Evolutionary conservation across 2,329 filamentous ascomycete species (phyloP).

Genomic region (Penicillium sp.): DNA sequence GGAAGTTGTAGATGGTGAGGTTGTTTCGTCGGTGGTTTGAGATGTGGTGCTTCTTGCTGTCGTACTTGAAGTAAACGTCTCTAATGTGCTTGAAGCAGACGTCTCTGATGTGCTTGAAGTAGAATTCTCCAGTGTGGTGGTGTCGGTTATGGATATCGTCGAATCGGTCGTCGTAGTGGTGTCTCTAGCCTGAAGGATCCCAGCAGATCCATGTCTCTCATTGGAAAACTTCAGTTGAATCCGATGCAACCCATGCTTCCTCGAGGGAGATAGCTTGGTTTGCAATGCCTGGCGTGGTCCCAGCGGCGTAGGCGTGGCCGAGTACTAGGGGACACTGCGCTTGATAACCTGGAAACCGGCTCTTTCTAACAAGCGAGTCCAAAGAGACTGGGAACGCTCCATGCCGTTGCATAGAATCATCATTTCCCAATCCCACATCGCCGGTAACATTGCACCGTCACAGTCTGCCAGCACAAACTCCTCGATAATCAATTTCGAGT

Average conservation of each 20-base stretch:
- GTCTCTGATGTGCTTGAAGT: constrained; percentile 1
- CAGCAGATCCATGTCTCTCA: not conserved
- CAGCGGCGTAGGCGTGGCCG: no score
- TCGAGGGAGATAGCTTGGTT: no score
- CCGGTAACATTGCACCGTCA: constrained; percentile 25
- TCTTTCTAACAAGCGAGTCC: constrained; percentile 32
- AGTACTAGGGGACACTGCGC: no score
- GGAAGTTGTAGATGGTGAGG: no score
- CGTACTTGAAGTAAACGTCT: not conserved
- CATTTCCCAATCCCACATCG: constrained; percentile 35
- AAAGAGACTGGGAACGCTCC: constrained; percentile 36
- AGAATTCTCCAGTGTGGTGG: not conserved
- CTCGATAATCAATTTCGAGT: constrained; percentile 42
- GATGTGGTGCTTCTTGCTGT: not conserved
- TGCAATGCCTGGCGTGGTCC: no score
- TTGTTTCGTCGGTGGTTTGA: no score
- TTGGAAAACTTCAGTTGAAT: no score
- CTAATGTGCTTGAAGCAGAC: not conserved
- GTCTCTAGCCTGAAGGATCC: not conserved
- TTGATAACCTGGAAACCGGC: constrained; percentile 36
- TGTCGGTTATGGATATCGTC: not conserved
- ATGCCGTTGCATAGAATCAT: constrained; percentile 31
- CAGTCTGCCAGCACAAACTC: constrained; percentile 41
- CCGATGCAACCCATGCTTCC: no score
- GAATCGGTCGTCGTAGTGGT: not conserved